Base-by-base conservation (phyloP, 2,329 filamentous ascomycete species). In the Aspergillus neotritici region DNA sequence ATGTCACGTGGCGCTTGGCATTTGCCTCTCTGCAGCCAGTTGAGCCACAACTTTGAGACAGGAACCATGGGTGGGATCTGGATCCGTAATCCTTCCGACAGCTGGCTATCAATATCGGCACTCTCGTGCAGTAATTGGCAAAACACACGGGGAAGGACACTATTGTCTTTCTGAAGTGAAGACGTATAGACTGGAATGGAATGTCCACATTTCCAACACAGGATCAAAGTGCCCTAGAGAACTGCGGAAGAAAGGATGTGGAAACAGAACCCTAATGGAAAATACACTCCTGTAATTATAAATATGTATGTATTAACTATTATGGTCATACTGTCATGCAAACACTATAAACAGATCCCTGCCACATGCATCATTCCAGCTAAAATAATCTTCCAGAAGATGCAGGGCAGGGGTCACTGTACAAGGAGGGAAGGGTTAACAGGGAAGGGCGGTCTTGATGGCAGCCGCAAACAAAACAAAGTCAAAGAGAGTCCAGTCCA, bases 281-380 rank as follows among this genome's bases (percentile, higher is more conserved):
- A 25, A 25, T 25, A 9, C 5, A 25, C 21, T 25, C 5, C 7
- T 9, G 21, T 11, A 33, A 13, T n/a, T n/a, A n/a, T 28, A 34
- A 34, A 57, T 54, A 25, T 25, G 21, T 50, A 57, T 52, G 32
- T 50, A 52, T 55, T 55, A 49, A 42, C 17, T 49, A 41, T 25
- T 13, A 25, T 42, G 25, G 13, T 52, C 49, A 53, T 54, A 52
- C 49, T 54, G 41, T 53, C 47, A 37, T 53, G 42, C 31, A 37
- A 30, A 46, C 21, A 44, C 28, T 45, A 43, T 31, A 35, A 16
- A 31, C 36, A 25, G 13, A 37, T 36, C 33, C 25, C 33, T 36
- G 25, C 7, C 43, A 38, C 15, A 21, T 32, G 33, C 37, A 11
- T 8, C 38, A 29, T 33, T 28, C 15, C 31, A 41, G 16, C 39